Evolutionary conservation across 441 rosid genomes (phyloP).

Genomic region (Mallotus repandus): DNA sequence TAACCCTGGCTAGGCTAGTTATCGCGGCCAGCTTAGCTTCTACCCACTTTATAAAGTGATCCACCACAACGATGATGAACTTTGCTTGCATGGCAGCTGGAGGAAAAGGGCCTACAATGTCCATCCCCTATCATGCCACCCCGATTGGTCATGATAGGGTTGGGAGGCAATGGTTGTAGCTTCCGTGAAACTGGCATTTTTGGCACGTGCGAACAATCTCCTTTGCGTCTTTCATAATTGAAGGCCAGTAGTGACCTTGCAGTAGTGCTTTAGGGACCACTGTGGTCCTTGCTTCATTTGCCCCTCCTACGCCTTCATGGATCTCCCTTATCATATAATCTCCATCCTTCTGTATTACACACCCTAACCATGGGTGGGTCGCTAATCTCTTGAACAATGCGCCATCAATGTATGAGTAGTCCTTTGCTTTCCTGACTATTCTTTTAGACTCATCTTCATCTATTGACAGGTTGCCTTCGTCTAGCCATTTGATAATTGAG

Average conservation of each 20-base stretch:
- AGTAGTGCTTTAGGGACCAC: neutral
- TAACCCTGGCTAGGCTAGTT: neutral
- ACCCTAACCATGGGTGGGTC: neutral
- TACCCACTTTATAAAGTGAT: neutral
- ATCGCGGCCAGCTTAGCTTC: neutral
- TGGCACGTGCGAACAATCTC: neutral
- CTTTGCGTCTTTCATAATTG: neutral
- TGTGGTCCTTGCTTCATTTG: neutral
- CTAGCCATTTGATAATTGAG: neutral
- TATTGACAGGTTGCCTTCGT: neutral
- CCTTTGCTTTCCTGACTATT: rapidly evolving
- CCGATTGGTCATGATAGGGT: rapidly evolving
- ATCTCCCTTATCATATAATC: neutral
- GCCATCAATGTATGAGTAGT: neutral
- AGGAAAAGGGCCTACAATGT: neutral
- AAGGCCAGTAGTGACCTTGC: neutral
- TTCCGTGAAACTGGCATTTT: neutral
- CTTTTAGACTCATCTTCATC: neutral
- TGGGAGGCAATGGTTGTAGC: rapidly evolving
- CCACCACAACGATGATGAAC: neutral
- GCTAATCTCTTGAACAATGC: no score
- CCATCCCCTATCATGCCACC: neutral
- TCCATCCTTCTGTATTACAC: neutral
- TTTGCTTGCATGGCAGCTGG: neutral
- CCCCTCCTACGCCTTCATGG: neutral